phyloP scores from a whole-genome alignment of 1,284 basidiomycete species.

The Apiotrichum sp. region DNA sequence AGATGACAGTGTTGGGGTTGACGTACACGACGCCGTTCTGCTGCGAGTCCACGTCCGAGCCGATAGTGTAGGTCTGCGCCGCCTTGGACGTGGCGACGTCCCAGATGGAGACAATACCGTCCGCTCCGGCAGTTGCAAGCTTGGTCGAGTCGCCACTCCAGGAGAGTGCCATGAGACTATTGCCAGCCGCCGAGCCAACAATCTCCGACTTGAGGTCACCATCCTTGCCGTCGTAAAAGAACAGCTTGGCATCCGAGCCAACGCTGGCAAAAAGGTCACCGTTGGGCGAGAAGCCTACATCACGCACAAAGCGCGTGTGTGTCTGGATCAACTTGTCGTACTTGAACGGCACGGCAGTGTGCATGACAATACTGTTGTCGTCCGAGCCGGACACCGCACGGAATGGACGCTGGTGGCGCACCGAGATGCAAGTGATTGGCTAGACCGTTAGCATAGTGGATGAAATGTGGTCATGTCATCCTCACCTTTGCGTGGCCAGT shows the following conservation, averaged over 20 bases:
- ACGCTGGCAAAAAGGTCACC: constrained; percentile 83
- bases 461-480: neutral
- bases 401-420: constrained; percentile 84
- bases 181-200: constrained; percentile 47
- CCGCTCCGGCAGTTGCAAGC: constrained; percentile 77
- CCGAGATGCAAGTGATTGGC: constrained; percentile 84
- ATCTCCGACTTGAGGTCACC: constrained; percentile 72
- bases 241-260: constrained; percentile 81
- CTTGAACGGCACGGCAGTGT: constrained; percentile 74
- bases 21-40: constrained; percentile 87
- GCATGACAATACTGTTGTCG: constrained; percentile 73
- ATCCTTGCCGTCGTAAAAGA: constrained; percentile 86
- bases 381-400: constrained; percentile 82
- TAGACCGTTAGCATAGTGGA: constrained; percentile 30
- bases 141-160: constrained; percentile 71
- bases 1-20: constrained; percentile 66
- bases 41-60: constrained; percentile 61
- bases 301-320: constrained; percentile 91
- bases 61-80: constrained; percentile 63
- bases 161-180: constrained; percentile 60
- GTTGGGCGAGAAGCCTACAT: constrained; percentile 74
- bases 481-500: constrained; percentile 81
- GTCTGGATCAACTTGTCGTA: constrained; percentile 83
- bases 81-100: constrained; percentile 67
- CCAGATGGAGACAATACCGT: constrained; percentile 85